These are phyloP conservation scores for Lithocarpus polystachyus DNA, from an alignment of 306 rosid genomes.

Conservation along the genomic window DNA sequence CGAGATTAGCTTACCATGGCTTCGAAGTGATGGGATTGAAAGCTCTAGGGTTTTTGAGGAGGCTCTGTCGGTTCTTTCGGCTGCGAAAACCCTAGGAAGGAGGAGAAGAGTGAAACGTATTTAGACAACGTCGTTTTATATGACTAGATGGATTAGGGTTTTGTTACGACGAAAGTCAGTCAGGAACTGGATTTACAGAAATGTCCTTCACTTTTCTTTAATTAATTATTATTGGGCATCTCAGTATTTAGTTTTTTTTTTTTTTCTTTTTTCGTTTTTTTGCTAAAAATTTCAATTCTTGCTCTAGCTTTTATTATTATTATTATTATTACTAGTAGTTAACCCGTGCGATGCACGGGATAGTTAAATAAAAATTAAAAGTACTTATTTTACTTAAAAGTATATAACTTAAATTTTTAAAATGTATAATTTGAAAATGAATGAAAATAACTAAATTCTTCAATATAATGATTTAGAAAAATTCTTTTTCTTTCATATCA, in stretches of 20 bases:
- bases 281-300: no score
- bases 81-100: slow-evolving; percentile 20
- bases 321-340: no score
- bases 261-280: neutral
- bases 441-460: no score
- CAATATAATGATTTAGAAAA: no score
- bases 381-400: no score
- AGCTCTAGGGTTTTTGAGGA: neutral
- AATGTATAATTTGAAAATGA: no score
- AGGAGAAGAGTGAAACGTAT: neutral
- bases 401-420: no score
- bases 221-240: neutral
- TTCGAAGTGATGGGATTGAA: slow-evolving; percentile 6
- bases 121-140: slow-evolving; percentile 7
- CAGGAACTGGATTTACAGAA: neutral
- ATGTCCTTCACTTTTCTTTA: neutral
- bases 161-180: neutral
- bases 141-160: slow-evolving; percentile 25
- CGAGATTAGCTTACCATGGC: slow-evolving; percentile 30
- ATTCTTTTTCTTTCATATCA: no score
- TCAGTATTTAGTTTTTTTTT: neutral
- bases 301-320: no score
- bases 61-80: neutral
- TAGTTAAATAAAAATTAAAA: no score
- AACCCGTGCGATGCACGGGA: no score